phyloP scores from a whole-genome alignment of 805 yeast species.

The Kazachstania kunashirensis region DNA sequence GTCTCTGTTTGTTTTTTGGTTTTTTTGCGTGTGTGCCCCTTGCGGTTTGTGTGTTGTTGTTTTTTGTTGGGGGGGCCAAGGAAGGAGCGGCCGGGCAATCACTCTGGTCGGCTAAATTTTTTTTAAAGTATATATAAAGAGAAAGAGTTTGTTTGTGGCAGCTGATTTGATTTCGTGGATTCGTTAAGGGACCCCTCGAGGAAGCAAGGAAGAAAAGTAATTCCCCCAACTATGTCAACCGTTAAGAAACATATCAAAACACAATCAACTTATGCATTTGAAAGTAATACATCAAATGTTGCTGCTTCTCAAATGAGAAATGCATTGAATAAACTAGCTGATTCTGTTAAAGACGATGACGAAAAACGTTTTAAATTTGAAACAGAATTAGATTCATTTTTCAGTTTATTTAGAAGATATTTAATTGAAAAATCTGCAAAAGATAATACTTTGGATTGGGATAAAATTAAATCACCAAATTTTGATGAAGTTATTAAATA shows the following conservation, averaged over 20 bases:
- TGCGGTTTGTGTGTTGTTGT: no score
- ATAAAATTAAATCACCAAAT: conserved; percentile 83
- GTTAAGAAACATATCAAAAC: conserved; percentile 34
- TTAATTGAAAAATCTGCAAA: conserved; percentile 82
- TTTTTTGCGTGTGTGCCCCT: no score
- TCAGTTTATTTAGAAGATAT: conserved; percentile 87
- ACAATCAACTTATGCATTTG: conserved; percentile 59
- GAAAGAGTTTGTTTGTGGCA: neutral
- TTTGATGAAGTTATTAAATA: conserved; percentile 85
- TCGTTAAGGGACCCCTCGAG: no score
- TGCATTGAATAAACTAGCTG: conserved; percentile 81
- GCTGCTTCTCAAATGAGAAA: conserved; percentile 98
- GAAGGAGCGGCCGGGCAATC: no score
- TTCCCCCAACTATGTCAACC: conserved; percentile 6
- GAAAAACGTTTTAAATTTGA: conserved; percentile 55
- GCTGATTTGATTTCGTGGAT: no score
- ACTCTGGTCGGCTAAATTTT: no score
- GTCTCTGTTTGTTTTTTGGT: no score
- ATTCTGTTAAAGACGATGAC: conserved; percentile 50
- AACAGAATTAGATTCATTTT: conserved; percentile 78
- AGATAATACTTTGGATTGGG: conserved; percentile 68
- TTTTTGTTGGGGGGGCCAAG: no score
- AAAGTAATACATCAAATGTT: conserved; percentile 85
- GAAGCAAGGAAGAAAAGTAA: no score
- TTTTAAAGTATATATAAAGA: neutral